Evolutionary conservation across 2,329 filamentous ascomycete species (phyloP).

Genomic region (Cladophialophora yegresii): DNA sequence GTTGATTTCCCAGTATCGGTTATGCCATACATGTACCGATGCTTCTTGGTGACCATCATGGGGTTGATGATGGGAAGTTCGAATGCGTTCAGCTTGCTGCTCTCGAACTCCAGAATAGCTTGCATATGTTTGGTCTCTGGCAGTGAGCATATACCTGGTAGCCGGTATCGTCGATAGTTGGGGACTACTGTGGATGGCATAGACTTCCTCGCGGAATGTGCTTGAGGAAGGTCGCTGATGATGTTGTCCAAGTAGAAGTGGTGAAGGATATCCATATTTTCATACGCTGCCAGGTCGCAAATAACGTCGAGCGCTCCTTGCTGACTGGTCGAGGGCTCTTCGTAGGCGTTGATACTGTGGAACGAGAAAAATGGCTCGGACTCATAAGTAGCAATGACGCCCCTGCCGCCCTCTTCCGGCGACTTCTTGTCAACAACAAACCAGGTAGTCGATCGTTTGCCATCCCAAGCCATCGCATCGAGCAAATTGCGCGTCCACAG

Average conservation of each 20-base stretch:
- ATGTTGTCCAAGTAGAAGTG: conserved; percentile 71
- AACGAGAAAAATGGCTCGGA: conserved; percentile 74
- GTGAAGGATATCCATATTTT: conserved; percentile 65
- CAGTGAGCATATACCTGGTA: conserved; percentile 40
- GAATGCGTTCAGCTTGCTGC: conserved; percentile 27
- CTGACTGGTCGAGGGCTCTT: conserved; percentile 52
- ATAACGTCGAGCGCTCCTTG: conserved; percentile 58
- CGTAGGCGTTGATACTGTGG: conserved; percentile 76
- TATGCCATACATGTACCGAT: conserved; percentile 56
- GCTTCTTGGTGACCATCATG: conserved; percentile 44
- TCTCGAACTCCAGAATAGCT: conserved; percentile 32
- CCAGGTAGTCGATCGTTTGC: conserved; percentile 63
- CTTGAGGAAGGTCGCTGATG: conserved; percentile 56
- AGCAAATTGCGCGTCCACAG: conserved; percentile 67
- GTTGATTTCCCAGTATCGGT: conserved; percentile 50
- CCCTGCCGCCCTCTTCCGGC: conserved; percentile 52
- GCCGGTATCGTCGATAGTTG: conserved; percentile 43
- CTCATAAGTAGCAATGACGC: conserved; percentile 69
- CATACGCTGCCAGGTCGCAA: conserved; percentile 67
- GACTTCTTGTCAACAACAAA: conserved; percentile 68
- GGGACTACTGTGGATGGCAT: conserved; percentile 38
- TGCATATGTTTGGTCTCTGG: conserved; percentile 21
- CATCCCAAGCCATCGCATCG: conserved; percentile 68
- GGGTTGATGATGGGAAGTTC: conserved; percentile 58
- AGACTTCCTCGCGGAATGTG: conserved; percentile 50